Conservation (phyloP, 1,139 yeast species). For the Candida glucosophila region DNA sequence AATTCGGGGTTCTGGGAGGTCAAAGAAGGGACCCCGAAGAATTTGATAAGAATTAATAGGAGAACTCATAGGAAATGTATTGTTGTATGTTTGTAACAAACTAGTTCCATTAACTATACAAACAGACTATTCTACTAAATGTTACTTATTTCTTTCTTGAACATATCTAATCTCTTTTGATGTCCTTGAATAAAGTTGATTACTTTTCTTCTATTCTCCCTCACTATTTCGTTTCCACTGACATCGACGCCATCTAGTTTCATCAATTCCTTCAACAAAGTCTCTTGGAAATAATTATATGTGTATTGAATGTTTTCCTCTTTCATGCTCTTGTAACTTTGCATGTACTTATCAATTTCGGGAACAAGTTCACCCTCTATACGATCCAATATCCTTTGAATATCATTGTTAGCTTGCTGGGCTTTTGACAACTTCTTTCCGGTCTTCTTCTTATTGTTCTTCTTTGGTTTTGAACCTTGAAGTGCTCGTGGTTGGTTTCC, state of each 20-base stretch:
- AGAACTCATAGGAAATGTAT: too few relatives aligned
- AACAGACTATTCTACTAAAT: too few relatives aligned
- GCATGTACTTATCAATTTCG: slow-evolving; percentile 33
- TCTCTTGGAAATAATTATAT: slow-evolving; percentile 55
- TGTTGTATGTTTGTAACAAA: too few relatives aligned
- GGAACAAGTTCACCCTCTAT: slow-evolving; percentile 38
- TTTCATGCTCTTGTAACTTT: slow-evolving; percentile 22
- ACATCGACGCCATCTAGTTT: slow-evolving; percentile 59
- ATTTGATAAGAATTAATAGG: too few relatives aligned
- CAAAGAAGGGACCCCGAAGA: slow-evolving; percentile 1
- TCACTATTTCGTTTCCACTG: slow-evolving; percentile 38
- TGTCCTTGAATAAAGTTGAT: slow-evolving; percentile 54
- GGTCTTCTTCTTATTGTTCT: slow-evolving; percentile 12
- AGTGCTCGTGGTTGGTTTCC: slow-evolving; percentile 6
- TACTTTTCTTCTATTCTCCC: slow-evolving; percentile 49
- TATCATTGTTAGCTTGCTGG: slow-evolving; percentile 34
- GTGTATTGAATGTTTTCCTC: slow-evolving; percentile 38
- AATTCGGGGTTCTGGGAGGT: slow-evolving; percentile 20
- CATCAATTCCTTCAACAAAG: slow-evolving; percentile 56
- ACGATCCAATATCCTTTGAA: slow-evolving; percentile 32
- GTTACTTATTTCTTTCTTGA: slow-evolving; percentile 28
- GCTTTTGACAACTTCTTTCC: slow-evolving; percentile 35
- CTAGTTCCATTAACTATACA: too few relatives aligned
- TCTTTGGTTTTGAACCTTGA: slow-evolving; percentile 2
- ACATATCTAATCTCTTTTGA: slow-evolving; percentile 50